Base-by-base conservation (phyloP, 768 basidiomycete species). In the Mycena vulgaris region DNA sequence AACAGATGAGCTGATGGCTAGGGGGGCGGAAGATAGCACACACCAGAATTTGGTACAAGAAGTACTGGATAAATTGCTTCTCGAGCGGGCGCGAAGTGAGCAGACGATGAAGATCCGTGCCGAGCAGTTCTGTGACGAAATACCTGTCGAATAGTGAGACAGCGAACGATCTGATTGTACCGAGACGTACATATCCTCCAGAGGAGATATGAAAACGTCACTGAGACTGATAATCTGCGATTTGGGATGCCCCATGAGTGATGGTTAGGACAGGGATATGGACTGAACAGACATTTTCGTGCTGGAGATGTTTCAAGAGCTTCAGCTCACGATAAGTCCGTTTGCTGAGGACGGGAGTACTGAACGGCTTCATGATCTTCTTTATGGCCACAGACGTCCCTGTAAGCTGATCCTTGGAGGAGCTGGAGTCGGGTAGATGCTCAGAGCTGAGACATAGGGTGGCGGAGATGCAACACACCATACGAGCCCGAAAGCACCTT, bases 321-420 rank as follows among this genome's bases (percentile, higher is more conserved):
- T 99, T 99, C 76, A 99, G 89, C 83, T 99, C 98, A 70, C 98
- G 90, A 82, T 99, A 99, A 1, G 98, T 99, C 72, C 98, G 88
- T 84, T 99, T 99, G 82, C 92, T 93, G 75, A 99, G 87, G n/a
- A 99, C 98, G 23, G 98, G 97, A 8, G 98, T 98, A 79, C 93
- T 95, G 85, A 99, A 99, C 9, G 98, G 98, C 82, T 99, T 99
- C 97, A 99, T 99, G 86, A 99, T 99, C 91, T 99, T 99, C 90
- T 99, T 99, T 86, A 99, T 97, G 77, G 98, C 98, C 66, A 97
- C 97, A 21, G 95, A 94, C 52, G 95, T 90, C 47, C 91, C 93
- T 11, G 96, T 97, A 63, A 99, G 89, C 82, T 98, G 97, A 80
- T 97, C 95, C 81, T 96, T 97, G 37, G 95, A 93, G 21, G 96